phyloP scores from a whole-genome alignment of 192 early-diverging fungal genomes.

The Coemansia sp. region DNA sequence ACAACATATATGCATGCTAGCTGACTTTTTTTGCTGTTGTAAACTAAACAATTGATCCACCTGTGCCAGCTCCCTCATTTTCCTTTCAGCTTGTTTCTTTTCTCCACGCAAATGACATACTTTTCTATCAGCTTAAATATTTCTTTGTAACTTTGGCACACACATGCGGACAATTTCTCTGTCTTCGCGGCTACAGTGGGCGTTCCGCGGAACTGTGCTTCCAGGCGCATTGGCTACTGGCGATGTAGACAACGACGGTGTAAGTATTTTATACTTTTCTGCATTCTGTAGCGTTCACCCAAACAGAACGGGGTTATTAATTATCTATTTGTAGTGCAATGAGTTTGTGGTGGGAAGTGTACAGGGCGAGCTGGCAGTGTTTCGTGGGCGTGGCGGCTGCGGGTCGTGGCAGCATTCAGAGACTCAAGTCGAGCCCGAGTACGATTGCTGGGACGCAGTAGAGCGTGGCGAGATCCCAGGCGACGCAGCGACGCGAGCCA shows the following conservation, averaged over 20 bases:
- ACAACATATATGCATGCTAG: not conserved
- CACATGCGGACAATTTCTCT: constrained; percentile 49
- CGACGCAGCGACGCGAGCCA: not conserved
- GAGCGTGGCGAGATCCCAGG: constrained; percentile 39
- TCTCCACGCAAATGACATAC: not conserved
- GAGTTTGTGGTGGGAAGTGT: constrained; percentile 56
- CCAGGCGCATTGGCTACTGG: constrained; percentile 52
- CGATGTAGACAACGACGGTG: constrained; percentile 56
- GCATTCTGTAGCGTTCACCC: not conserved
- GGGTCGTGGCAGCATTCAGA: constrained; percentile 49
- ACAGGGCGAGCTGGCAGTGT: constrained; percentile 54
- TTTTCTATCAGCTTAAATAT: not conserved
- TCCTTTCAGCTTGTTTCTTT: not conserved
- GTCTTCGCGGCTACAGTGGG: constrained; percentile 54
- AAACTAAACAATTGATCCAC: not conserved
- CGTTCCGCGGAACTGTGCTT: constrained; percentile 51
- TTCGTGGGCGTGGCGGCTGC: constrained; percentile 52
- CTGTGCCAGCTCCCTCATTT: not conserved
- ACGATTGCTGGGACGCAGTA: constrained; percentile 54
- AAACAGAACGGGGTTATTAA: not conserved
- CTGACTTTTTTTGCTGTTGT: too few species aligned
- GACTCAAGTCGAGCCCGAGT: constrained; percentile 51
- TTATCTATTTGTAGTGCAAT: constrained; percentile 35
- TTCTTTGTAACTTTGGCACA: not conserved
- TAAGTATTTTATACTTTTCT: constrained; percentile 14